A percentile compares a stretch with the other conserved stretches of the same genome.
Evolutionary conservation across 2,329 filamentous ascomycete genomes (phyloP).

Genomic region (Hymenoscyphus scutula): DNA sequence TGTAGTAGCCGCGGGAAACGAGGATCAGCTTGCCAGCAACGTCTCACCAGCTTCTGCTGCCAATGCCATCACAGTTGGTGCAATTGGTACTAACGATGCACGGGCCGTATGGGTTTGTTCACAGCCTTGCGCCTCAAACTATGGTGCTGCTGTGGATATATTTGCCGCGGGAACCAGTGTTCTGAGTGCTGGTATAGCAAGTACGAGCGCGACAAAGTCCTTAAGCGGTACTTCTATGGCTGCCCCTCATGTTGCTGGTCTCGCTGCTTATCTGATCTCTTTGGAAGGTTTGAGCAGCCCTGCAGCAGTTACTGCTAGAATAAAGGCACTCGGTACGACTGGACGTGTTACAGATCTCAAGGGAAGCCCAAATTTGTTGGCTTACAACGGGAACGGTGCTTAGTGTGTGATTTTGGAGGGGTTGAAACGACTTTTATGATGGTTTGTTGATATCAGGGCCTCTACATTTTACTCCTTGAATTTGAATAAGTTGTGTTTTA

Average conservation of each 20-base stretch:
- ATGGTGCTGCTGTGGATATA: constrained; percentile 48
- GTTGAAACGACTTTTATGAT: not conserved
- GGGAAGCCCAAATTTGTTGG: constrained; percentile 8
- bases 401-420: constrained; percentile 33
- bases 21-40: constrained; percentile 40
- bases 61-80: constrained; percentile 53
- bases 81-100: constrained; percentile 42
- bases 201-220: constrained; percentile 45
- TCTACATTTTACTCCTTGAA: not conserved
- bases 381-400: constrained; percentile 42
- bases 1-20: constrained; percentile 56
- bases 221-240: constrained; percentile 60
- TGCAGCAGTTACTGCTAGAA: constrained; percentile 44
- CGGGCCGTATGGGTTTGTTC: constrained; percentile 31
- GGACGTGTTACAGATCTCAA: constrained; percentile 3
- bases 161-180: constrained; percentile 50
- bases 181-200: constrained; percentile 47
- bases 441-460: not conserved
- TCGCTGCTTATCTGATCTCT: constrained; percentile 58
- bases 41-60: constrained; percentile 49
- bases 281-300: constrained; percentile 45
- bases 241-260: constrained; percentile 53
- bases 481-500: no score
- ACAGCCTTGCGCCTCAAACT: constrained; percentile 46
- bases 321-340: constrained; percentile 44